Conservation (phyloP, 169 alveolate species). For the Plasmodium gonderi region DNA sequence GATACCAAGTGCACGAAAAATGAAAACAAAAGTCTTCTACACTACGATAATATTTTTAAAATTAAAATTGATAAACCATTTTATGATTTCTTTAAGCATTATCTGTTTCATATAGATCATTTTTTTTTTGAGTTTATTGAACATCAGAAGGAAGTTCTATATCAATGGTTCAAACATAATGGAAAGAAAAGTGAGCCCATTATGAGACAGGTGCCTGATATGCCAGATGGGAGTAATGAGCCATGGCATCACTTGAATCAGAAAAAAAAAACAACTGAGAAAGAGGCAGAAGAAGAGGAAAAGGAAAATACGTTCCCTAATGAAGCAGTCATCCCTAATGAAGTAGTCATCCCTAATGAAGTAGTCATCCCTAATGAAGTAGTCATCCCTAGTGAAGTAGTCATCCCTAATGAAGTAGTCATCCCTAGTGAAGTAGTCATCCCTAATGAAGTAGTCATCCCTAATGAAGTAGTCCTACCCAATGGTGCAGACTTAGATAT, state of each 20-base stretch:
- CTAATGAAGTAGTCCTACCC: no score
- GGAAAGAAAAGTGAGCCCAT: not conserved
- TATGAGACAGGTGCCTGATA: not conserved
- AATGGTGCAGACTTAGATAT: not conserved
- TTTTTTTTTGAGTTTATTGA: conserved; percentile 27
- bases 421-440: no score
- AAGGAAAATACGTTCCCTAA: no score
- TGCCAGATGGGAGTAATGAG: not conserved
- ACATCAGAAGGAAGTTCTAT: not conserved
- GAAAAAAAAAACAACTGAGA: no score
- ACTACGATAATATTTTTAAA: conserved; percentile 16
- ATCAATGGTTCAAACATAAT: not conserved
- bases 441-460: no score
- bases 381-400: no score
- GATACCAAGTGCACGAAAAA: not conserved
- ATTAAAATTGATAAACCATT: conserved; percentile 10
- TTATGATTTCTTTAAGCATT: not conserved
- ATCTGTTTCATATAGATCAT: not conserved
- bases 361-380: no score
- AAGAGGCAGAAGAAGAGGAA: no score
- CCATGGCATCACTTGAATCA: not conserved
- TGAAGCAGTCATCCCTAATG: no score
- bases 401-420: no score
- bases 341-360: no score
- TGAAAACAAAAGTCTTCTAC: not conserved